A percentile compares a stretch with the other conserved stretches of the same genome.
These are phyloP conservation scores for Blastocystis sp. DNA, from an alignment of 352 stramenopile species.

Conservation along the genomic window DNA sequence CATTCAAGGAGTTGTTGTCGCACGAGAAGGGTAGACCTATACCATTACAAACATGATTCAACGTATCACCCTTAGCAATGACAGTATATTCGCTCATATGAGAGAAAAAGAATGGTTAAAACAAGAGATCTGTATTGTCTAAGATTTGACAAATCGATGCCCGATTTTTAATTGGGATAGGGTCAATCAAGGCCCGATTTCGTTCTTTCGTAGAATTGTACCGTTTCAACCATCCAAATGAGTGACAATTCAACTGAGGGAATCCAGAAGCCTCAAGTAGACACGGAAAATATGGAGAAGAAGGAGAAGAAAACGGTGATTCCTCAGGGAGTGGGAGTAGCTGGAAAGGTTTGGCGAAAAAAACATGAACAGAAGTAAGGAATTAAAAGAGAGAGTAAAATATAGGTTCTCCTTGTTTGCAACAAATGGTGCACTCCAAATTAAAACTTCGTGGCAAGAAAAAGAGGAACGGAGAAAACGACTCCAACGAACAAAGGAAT, in stretches of 20 bases:
- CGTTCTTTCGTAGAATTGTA: too few relatives aligned
- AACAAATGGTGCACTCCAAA: conserved; percentile 78
- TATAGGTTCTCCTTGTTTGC: conserved; percentile 73
- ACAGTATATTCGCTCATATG: too few relatives aligned
- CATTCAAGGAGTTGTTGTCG: conserved; percentile 50
- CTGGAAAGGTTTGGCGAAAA: conserved; percentile 57
- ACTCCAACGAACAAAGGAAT: conserved; percentile 79
- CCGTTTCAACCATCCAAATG: background rate
- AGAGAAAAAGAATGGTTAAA: too few relatives aligned
- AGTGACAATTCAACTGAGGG: background rate
- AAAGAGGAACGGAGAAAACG: conserved; percentile 79
- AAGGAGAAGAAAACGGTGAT: conserved; percentile 52
- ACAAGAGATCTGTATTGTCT: too few relatives aligned
- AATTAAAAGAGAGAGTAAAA: background rate
- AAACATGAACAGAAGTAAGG: conserved; percentile 25
- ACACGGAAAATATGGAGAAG: background rate
- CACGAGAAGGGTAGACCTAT: too few relatives aligned
- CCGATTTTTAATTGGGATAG: too few relatives aligned
- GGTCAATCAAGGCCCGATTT: too few relatives aligned
- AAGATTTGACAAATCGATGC: too few relatives aligned
- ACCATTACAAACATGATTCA: too few relatives aligned
- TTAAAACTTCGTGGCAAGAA: conserved; percentile 83
- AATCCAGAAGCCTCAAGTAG: too few relatives aligned
- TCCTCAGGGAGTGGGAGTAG: conserved; percentile 24
- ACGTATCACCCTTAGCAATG: too few relatives aligned